Percentiles rank a stretch among this genome's conserved stretches.
These are phyloP conservation scores for Camellia granthamiana DNA, from an alignment of 148 eudicot species.

Conservation along the genomic window DNA sequence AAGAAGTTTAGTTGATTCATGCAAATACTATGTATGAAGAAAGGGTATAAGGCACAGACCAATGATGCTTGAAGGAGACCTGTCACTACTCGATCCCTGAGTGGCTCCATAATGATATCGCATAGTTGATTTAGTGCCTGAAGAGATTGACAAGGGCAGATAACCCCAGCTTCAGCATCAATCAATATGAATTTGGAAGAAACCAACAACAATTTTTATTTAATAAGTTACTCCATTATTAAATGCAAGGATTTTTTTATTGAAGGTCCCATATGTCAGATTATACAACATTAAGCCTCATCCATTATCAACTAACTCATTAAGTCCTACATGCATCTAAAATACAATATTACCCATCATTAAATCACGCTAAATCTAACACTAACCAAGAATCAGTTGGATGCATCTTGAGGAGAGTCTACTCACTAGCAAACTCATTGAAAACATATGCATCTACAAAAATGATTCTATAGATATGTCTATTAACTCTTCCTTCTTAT, in stretches of 20 bases:
- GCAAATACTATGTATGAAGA: background rate
- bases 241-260: background rate
- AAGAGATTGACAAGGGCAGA: slow-evolving; percentile 21
- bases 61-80: slow-evolving; percentile 96
- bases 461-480: too few species aligned
- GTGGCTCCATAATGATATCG: slow-evolving; percentile 73
- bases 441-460: too few species aligned
- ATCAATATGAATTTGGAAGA: background rate
- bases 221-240: background rate
- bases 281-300: too few species aligned
- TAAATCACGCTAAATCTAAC: too few species aligned
- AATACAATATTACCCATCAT: too few species aligned
- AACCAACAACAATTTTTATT: background rate
- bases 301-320: too few species aligned
- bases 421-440: too few species aligned
- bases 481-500: too few species aligned
- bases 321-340: too few species aligned
- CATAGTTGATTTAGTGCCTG: slow-evolving; percentile 92
- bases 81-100: slow-evolving; percentile 92
- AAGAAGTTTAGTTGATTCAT: slow-evolving; percentile 3
- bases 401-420: too few species aligned
- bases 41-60: slow-evolving; percentile 39
- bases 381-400: too few species aligned
- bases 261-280: too few species aligned
- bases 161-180: slow-evolving; percentile 10